Percentiles rank a stretch among this genome's conserved stretches.
phyloP scores from a whole-genome alignment of 768 basidiomycete species.

The Dacryopinax primogenitus region DNA sequence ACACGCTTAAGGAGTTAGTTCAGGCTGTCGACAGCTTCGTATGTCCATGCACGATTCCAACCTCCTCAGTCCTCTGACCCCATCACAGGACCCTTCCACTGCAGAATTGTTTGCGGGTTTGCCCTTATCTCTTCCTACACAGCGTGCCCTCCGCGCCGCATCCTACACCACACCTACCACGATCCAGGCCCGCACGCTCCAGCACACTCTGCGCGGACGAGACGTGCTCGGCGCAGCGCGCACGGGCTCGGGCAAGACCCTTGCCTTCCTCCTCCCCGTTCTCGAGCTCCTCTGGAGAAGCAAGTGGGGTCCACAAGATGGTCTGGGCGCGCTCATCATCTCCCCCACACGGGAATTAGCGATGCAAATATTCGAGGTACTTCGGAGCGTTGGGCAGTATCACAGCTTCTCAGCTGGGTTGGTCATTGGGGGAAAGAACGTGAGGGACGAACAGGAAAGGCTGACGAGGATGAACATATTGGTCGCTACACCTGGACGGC shows the following conservation, averaged over 20 bases:
- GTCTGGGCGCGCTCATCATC: conserved; percentile 78
- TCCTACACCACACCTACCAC: conserved; percentile 83
- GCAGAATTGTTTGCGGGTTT: conserved; percentile 10
- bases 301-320: conserved; percentile 62
- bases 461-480: conserved; percentile 92
- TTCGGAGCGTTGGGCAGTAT: conserved; percentile 82
- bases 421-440: conserved; percentile 89
- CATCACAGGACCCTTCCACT: background rate
- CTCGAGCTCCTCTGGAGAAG: conserved; percentile 51
- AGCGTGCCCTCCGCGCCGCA: conserved; percentile 63
- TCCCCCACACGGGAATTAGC: conserved; percentile 91
- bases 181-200: conserved; percentile 50
- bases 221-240: conserved; percentile 58
- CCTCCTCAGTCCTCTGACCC: background rate
- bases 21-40: conserved; percentile 22
- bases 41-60: conserved; percentile 17
- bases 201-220: conserved; percentile 45
- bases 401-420: conserved; percentile 90
- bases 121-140: conserved; percentile 16
- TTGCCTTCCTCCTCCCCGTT: conserved; percentile 57
- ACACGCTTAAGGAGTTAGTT: conserved; percentile 25
- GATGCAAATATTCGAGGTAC: conserved; percentile 93
- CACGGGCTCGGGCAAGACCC: conserved; percentile 63
- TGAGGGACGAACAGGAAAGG: conserved; percentile 84
- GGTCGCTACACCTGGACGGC: conserved; percentile 90